Percentiles rank a stretch among this genome's conserved stretches.
These are phyloP conservation scores for Metarhizium sp. DNA, from an alignment of 2,329 filamentous ascomycete species.

Conservation along the genomic window DNA sequence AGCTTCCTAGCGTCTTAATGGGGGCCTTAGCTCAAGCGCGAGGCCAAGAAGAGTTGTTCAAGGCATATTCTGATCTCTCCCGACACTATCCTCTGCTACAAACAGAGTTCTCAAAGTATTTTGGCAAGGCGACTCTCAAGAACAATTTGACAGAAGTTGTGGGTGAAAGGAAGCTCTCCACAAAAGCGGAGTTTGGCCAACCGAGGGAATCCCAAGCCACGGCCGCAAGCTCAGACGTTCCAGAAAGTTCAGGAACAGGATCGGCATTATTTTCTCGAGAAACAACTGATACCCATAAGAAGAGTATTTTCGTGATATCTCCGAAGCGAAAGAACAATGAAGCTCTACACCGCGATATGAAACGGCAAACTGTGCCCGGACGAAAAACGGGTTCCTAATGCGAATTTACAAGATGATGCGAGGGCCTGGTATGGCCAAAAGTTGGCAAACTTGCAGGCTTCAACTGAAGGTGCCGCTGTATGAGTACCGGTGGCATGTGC, in stretches of 20 bases:
- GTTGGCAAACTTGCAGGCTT: neutral
- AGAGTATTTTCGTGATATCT: neutral
- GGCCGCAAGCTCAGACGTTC: neutral
- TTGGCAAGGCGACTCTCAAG: neutral
- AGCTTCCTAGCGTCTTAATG: conserved; percentile 18
- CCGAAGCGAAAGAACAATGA: neutral
- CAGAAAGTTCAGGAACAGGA: neutral
- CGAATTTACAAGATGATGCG: neutral
- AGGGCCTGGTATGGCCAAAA: neutral
- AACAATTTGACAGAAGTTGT: neutral
- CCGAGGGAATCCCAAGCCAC: neutral
- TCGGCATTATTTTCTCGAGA: neutral
- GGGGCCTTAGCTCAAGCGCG: neutral
- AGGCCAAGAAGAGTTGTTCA: neutral
- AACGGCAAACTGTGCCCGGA: neutral
- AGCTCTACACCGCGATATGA: neutral
- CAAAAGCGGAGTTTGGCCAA: neutral
- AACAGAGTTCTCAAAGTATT: conserved; percentile 2
- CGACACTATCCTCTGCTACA: conserved; percentile 2
- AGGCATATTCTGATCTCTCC: neutral
- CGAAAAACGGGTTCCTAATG: neutral
- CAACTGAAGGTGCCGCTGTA: neutral
- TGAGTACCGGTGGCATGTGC: neutral
- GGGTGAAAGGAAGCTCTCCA: neutral
- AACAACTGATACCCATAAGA: neutral